Evolutionary conservation across 2,329 filamentous ascomycete species (phyloP).

Genomic region (Stenocarpella maydis): DNA sequence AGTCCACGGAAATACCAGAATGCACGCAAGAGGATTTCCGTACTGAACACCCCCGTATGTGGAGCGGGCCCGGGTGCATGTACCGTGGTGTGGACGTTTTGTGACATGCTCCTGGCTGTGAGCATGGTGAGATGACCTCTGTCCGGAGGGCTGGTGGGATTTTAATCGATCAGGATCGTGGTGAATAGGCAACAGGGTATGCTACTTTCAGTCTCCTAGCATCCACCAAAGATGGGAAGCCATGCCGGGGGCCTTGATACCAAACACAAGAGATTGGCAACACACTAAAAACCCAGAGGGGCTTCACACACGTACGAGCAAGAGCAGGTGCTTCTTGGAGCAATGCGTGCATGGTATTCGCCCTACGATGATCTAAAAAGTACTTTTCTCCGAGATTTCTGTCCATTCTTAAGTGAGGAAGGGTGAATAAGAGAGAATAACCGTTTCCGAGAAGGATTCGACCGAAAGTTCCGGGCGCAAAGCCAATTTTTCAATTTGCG

Average conservation of each 20-base stretch:
- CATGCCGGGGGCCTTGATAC: background rate
- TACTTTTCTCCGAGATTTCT: constrained; percentile 26
- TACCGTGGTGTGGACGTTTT: background rate
- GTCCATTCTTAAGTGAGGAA: constrained; percentile 18
- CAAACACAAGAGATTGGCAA: background rate
- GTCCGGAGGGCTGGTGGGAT: background rate
- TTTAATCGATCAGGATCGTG: no score
- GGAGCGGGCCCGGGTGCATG: background rate
- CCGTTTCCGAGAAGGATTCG: constrained; percentile 31
- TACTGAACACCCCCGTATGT: background rate
- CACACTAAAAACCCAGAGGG: background rate
- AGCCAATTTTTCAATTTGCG: constrained; percentile 1
- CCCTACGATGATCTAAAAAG: constrained; percentile 30
- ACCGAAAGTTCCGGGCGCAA: constrained; percentile 30
- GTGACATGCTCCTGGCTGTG: background rate
- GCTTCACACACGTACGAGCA: background rate
- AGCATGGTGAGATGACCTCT: background rate
- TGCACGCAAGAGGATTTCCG: background rate
- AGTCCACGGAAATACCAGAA: constrained; percentile 8
- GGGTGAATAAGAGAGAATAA: background rate
- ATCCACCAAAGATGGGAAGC: background rate
- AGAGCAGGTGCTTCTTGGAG: background rate
- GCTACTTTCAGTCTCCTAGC: background rate
- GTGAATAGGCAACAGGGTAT: no score
- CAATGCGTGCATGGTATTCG: constrained; percentile 27